Percentiles rank a stretch among this genome's conserved stretches.
phyloP scores from a whole-genome alignment of 2,329 filamentous ascomycete species.

The Cryphonectria parasitica region DNA sequence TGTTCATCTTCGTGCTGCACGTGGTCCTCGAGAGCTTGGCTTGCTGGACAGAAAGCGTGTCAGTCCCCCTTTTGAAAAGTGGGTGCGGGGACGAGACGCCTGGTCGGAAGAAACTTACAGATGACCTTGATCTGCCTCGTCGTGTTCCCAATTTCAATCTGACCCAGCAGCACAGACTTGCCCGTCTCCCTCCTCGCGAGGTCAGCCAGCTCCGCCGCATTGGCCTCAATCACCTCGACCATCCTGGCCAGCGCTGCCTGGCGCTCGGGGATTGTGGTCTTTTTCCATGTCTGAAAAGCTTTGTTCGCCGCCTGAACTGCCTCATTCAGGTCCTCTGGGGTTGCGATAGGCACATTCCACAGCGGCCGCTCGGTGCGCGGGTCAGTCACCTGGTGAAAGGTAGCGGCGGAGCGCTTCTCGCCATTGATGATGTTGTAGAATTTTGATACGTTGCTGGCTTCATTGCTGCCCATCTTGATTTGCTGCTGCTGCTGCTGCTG shows the following conservation, averaged over 20 bases:
- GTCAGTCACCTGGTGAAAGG: constrained; percentile 45
- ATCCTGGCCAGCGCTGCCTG: constrained; percentile 45
- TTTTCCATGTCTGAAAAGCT: constrained; percentile 53
- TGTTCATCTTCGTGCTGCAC: constrained; percentile 51
- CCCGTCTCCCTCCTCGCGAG: constrained; percentile 54
- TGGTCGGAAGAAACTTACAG: constrained; percentile 33
- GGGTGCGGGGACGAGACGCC: background rate
- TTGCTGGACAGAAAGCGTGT: constrained; percentile 31
- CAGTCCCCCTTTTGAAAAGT: background rate
- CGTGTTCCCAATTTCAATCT: constrained; percentile 44
- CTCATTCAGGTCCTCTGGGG: constrained; percentile 47
- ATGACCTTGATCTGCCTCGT: constrained; percentile 44
- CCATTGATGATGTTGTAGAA: constrained; percentile 53
- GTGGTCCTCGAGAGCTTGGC: constrained; percentile 48
- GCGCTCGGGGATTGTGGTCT: constrained; percentile 48
- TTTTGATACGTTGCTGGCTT: constrained; percentile 20
- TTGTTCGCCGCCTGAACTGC: constrained; percentile 49
- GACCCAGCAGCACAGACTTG: constrained; percentile 50
- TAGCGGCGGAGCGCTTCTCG: constrained; percentile 40
- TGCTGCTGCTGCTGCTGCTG: background rate
- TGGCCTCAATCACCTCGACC: constrained; percentile 44
- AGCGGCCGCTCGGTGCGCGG: constrained; percentile 49
- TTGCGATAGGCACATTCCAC: constrained; percentile 50
- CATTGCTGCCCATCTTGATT: constrained; percentile 24
- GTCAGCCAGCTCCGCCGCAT: constrained; percentile 47